These are phyloP conservation scores for Fusarium foetens DNA, from an alignment of 2,329 filamentous ascomycete species.

Conservation along the genomic window DNA sequence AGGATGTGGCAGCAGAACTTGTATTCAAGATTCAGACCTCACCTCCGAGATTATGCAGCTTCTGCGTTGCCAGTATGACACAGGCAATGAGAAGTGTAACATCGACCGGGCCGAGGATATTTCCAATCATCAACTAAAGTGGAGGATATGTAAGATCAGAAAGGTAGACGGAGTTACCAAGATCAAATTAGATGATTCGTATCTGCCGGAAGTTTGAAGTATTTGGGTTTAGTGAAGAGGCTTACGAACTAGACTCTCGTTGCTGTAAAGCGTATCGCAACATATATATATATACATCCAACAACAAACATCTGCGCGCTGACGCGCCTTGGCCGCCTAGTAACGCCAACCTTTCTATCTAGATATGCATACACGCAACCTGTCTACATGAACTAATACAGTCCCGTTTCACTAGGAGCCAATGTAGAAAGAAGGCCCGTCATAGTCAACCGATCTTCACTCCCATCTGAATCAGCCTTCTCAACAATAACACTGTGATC, in stretches of 20 bases:
- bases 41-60: not conserved
- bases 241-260: not conserved
- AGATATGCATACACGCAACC: not conserved
- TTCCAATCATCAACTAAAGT: not conserved
- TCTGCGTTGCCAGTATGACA: not conserved
- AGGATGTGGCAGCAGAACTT: not conserved
- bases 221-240: not conserved
- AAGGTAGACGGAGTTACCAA: not conserved
- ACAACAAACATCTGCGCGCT: not conserved
- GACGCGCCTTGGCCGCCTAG: not conserved
- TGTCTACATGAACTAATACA: not conserved
- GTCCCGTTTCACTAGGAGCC: not conserved
- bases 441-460: not conserved
- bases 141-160: not conserved
- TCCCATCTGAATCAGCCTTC: not conserved
- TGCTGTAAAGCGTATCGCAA: not conserved
- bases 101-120: not conserved
- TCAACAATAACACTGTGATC: constrained; percentile 26
- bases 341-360: not conserved
- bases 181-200: not conserved
- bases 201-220: not conserved
- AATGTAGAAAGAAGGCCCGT: constrained; percentile 17
- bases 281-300: too few relatives aligned
- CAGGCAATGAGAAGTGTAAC: not conserved
- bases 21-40: not conserved